These are phyloP conservation scores for Dothistroma pini DNA, from an alignment of 2,329 filamentous ascomycete species.

Conservation along the genomic window DNA sequence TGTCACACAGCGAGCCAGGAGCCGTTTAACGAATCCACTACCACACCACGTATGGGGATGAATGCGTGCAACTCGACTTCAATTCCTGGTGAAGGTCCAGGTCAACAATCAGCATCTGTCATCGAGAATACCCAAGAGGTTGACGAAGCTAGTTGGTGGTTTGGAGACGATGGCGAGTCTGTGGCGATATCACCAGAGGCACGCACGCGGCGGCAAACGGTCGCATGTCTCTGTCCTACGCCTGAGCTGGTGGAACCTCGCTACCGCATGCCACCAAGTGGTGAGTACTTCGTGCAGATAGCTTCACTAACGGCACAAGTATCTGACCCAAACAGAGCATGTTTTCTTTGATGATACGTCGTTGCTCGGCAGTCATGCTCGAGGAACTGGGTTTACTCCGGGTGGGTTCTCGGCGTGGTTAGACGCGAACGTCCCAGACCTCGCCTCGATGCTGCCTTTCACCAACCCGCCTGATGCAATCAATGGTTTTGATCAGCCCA, in stretches of 20 bases:
- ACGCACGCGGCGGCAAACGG: conserved; percentile 2
- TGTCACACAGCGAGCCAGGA: background rate
- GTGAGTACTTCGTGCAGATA: background rate
- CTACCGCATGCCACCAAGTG: background rate
- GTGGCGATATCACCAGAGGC: background rate
- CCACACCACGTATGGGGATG: background rate
- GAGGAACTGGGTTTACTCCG: background rate
- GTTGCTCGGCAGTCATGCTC: conserved; percentile 2
- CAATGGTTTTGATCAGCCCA: background rate
- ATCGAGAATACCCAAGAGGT: background rate
- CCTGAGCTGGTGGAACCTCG: background rate
- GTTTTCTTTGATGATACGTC: conserved; percentile 10
- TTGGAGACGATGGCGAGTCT: background rate
- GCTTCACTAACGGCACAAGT: background rate
- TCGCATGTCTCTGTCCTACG: background rate
- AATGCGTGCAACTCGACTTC: too few relatives aligned
- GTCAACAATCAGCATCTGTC: background rate
- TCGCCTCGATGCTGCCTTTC: background rate
- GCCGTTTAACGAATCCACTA: background rate
- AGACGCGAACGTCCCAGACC: background rate
- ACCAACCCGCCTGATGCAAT: background rate
- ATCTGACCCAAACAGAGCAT: background rate
- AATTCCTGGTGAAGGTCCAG: too few relatives aligned
- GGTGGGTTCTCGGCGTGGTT: conserved; percentile 1
- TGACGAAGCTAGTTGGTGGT: background rate